A percentile compares a stretch with the other conserved stretches of the same genome.
phyloP scores from a whole-genome alignment of 768 basidiomycete species.

The Leccinum subgranulosum region DNA sequence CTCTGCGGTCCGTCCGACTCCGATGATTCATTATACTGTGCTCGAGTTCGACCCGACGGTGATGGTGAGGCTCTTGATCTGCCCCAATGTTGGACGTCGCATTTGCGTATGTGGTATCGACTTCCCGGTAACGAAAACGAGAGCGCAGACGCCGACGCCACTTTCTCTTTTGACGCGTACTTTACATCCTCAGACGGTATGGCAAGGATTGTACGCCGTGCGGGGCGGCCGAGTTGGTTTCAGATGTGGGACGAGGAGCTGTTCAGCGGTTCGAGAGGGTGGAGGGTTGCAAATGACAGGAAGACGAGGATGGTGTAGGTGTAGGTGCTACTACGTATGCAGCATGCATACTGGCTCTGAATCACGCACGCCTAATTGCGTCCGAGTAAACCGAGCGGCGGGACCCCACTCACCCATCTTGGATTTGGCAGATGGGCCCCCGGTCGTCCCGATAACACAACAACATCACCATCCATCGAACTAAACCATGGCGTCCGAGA shows the following conservation, averaged over 20 bases:
- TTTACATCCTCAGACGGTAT: slow-evolving; percentile 11
- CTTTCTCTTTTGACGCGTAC: slow-evolving; percentile 16
- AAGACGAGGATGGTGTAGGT: too few relatives aligned
- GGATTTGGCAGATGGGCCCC: neutral
- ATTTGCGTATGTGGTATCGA: slow-evolving; percentile 30
- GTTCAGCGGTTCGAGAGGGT: neutral
- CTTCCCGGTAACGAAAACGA: too few relatives aligned
- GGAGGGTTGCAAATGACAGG: too few relatives aligned
- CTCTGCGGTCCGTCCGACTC: slow-evolving; percentile 30
- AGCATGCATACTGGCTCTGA: too few relatives aligned
- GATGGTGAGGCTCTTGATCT: slow-evolving; percentile 12
- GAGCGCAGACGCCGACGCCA: too few relatives aligned
- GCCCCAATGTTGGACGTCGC: slow-evolving; percentile 33
- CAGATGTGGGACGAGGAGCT: slow-evolving; percentile 9
- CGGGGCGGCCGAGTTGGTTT: slow-evolving; percentile 3
- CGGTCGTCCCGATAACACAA: neutral
- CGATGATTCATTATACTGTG: slow-evolving; percentile 21
- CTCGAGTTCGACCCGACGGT: slow-evolving; percentile 19
- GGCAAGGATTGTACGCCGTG: slow-evolving; percentile 12
- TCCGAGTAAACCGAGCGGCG: neutral
- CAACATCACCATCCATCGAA: neutral
- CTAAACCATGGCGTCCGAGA: slow-evolving; percentile 15
- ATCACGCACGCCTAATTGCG: too few relatives aligned
- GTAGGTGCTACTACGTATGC: too few relatives aligned
- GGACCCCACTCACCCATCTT: neutral